Conservation (phyloP, 108 stramenopile species). For the Cylindrotheca fusiformis region DNA sequence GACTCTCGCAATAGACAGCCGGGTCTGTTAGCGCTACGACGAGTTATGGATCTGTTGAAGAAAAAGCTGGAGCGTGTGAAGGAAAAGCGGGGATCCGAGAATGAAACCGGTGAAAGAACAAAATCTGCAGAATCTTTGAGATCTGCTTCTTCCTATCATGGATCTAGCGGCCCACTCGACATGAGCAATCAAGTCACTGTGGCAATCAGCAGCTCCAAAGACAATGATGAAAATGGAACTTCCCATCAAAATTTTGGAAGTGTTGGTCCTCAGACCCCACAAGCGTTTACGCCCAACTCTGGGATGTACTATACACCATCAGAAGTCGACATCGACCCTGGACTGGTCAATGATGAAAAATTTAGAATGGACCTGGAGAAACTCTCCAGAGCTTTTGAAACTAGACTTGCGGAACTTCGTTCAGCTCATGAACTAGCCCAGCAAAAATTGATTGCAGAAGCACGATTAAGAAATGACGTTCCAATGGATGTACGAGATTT, state of each 20-base stretch:
- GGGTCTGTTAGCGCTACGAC: constrained; percentile 62
- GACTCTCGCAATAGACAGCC: constrained; percentile 38
- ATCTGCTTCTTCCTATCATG: constrained; percentile 2
- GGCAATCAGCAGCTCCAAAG: constrained; percentile 9
- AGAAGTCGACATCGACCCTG: constrained; percentile 58
- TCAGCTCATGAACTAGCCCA: constrained; percentile 79
- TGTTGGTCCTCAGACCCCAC: constrained; percentile 6
- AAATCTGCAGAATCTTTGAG: constrained; percentile 16
- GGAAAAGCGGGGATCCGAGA: constrained; percentile 37
- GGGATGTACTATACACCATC: constrained; percentile 32
- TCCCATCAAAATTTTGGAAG: constrained; percentile 5
- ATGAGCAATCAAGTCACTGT: constrained; percentile 30
- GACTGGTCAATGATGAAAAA: constrained; percentile 50
- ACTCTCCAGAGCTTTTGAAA: constrained; percentile 68
- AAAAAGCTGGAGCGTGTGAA: constrained; percentile 50
- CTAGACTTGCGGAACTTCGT: constrained; percentile 58
- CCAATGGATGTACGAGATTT: constrained; percentile 71
- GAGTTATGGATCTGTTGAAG: constrained; percentile 72
- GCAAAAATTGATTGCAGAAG: constrained; percentile 78
- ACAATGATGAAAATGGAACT: background rate
- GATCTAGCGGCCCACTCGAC: constrained; percentile 22
- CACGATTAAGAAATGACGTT: constrained; percentile 61
- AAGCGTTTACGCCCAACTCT: constrained; percentile 38
- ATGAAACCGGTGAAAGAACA: constrained; percentile 1
- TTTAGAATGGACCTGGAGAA: constrained; percentile 67